Conservation (phyloP, 768 basidiomycete species). For the Strobilomyces echinocephalus region DNA sequence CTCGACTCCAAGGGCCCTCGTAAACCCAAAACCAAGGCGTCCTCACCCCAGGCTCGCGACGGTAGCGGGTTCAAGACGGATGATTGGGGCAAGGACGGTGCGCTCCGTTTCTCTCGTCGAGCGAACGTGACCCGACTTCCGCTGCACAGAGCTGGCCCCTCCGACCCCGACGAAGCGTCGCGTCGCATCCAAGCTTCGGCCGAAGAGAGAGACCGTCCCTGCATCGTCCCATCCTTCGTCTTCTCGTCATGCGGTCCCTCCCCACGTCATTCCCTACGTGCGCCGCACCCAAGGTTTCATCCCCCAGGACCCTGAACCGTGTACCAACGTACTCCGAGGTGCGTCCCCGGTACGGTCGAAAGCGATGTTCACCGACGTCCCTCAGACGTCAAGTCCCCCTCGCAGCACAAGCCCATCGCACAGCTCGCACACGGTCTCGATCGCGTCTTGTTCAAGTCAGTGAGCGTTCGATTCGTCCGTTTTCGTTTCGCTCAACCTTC, state of each 20-base stretch:
- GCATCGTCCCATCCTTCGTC: slow-evolving; percentile 1
- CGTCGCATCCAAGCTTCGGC: neutral
- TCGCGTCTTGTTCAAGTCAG: slow-evolving; percentile 73
- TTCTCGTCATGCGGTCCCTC: slow-evolving; percentile 14
- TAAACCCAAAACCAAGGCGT: no score
- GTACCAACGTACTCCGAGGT: slow-evolving; percentile 18
- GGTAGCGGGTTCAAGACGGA: slow-evolving; percentile 11
- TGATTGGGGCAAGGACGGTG: slow-evolving; percentile 27
- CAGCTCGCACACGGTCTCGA: slow-evolving; percentile 61
- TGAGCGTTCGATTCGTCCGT: slow-evolving; percentile 1
- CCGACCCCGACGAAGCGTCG: slow-evolving; percentile 3
- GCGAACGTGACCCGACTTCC: neutral
- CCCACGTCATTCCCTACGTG: slow-evolving; percentile 21
- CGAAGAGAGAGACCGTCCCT: slow-evolving; percentile 1
- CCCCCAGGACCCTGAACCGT: slow-evolving; percentile 2
- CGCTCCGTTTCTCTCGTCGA: neutral
- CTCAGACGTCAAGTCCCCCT: slow-evolving; percentile 42
- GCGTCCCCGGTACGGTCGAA: neutral
- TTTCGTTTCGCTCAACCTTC: neutral
- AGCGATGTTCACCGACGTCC: neutral
- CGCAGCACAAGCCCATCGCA: slow-evolving; percentile 53
- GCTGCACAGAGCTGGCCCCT: slow-evolving; percentile 13
- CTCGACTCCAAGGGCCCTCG: neutral
- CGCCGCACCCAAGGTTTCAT: slow-evolving; percentile 28
- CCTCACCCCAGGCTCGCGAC: neutral